Base-by-base conservation (phyloP, 2,329 filamentous ascomycete genomes). In the Botryotinia narcissicola region DNA sequence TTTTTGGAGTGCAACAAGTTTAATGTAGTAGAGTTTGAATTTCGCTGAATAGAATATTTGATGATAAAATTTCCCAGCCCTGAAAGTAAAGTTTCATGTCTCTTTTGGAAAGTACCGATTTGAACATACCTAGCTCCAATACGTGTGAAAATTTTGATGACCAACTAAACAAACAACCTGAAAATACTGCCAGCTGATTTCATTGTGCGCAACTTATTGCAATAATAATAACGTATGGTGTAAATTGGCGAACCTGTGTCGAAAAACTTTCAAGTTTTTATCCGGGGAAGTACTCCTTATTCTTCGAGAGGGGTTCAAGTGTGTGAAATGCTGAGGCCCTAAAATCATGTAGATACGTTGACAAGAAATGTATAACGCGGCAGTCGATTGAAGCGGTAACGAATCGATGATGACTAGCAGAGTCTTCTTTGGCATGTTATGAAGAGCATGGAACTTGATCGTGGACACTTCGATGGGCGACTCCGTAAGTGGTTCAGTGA, bases 311-410 rank as follows among this genome's bases (percentile, higher is more conserved):
- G 1, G 1, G 1, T n/a, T 20, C 14, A 62, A n/a, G 25, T 25
- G 12, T 29, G 25, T 63, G 37, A 75, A 67, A 44, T 73, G 60
- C 16, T 64, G 51, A 8, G 48, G 25, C 22, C 74, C 68, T 25
- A 75, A 57, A 40, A 71, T 29, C 37, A 42, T 20, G 42, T 75
- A 73, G 44, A 76, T 68, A 25, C 74, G 70, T 54, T 35, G 63
- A 71, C 68, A 76, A 59, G 71, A 74, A 32, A 78, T 59, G 22
- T 66, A 73, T 62, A 76, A 74, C 7, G 69, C 35, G n/a, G 71
- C 57, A 1, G 71, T 66, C 68, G 75, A 75, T 46, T 60, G 69
- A 46, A 63, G 25, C 25, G 73, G 72, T 51, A 76, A 72, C 54
- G 72, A 72, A 18, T 73, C 61, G 29, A 72, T 46, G 29, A 75